phyloP scores from a whole-genome alignment of 805 yeast genomes.

The Pichia rugopelliculosa region DNA sequence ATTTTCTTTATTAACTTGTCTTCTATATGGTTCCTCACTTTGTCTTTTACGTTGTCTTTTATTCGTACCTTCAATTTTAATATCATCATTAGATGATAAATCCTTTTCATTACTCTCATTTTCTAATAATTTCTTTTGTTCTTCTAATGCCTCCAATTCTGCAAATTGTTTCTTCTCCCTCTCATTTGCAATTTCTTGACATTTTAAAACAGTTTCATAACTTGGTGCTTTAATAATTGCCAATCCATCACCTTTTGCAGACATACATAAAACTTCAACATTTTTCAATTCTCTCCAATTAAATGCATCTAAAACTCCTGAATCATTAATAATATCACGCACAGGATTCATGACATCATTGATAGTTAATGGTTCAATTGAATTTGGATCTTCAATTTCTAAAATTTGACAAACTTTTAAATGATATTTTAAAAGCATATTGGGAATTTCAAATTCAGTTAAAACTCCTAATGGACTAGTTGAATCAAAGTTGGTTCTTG shows the following conservation, averaged over 20 bases:
- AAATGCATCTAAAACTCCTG: conserved; percentile 37
- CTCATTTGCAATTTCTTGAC: conserved; percentile 10
- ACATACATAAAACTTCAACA: conserved; percentile 49
- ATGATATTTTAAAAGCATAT: conserved; percentile 37
- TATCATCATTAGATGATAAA: conserved; percentile 11
- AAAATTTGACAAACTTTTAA: conserved; percentile 5
- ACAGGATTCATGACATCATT: conserved; percentile 60
- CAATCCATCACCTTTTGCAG: conserved; percentile 85
- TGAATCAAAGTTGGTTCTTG: conserved; percentile 37
- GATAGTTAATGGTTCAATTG: conserved; percentile 25
- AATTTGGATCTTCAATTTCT: neutral
- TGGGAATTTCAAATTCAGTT: conserved; percentile 57
- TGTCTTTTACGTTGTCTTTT: conserved; percentile 6
- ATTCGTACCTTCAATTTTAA: neutral
- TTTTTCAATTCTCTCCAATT: conserved; percentile 49
- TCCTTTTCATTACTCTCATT: neutral
- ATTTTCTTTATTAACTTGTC: conserved; percentile 7
- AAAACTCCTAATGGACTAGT: conserved; percentile 80
- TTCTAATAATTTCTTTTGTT: too few relatives aligned
- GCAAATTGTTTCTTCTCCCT: conserved; percentile 5
- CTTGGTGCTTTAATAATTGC: conserved; percentile 62
- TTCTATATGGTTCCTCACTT: conserved; percentile 8
- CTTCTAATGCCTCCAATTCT: neutral
- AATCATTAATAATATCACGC: conserved; percentile 54
- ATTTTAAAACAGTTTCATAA: conserved; percentile 16